Base-by-base conservation (phyloP, 1,284 basidiomycete genomes). In the Kalmanozyma brasiliensis region DNA sequence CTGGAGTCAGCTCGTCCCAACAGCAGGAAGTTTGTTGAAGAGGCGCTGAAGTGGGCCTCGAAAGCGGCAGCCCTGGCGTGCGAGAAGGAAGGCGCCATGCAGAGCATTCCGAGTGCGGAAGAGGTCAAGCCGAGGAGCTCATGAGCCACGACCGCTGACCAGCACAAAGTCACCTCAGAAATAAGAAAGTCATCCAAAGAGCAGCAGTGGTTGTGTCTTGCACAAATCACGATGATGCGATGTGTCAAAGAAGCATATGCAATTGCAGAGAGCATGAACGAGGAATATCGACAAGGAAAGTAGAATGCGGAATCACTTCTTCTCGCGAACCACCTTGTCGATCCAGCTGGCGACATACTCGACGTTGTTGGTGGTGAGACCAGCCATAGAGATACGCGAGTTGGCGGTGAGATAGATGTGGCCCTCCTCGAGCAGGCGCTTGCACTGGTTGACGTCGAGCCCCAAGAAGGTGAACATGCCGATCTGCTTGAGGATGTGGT, bases 351-450 rank as follows among this genome's bases (percentile, higher is more conserved):
- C 79, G 13, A 81, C 76, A 53, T 79, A 73, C 45, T 77, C 76
- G 60, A 80, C 71, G 32, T 94, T 96, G 81, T 85, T 83, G 61
- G 86, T 85, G 86, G 97, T 98, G 80, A 98, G 84, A 24, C 93
- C 96, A 16, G 91, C 90, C 90, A 93, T 92, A 76, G 89, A 92
- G 76, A 94, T 93, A 44, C 93, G 86, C 53, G 92, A 91, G 79
- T 93, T 93, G 52, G 80, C 78, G 11, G 93, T 94, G 85, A 97
- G 85, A 84, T 97, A 97, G 57, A 97, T 86, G 81, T 95, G 93
- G 52, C 87, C 88, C 81, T 89, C 88, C 60, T 91, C 88, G 23
- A 88, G 86, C 83, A 97, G 82, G 53, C 85, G 86, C 80, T 89
- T 85, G 83, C 89, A 89, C 84, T 94, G 91, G 38, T 56, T 56